Evolutionary conservation across 2,329 filamentous ascomycete species (phyloP).

Genomic region (Trichoderma sp.): DNA sequence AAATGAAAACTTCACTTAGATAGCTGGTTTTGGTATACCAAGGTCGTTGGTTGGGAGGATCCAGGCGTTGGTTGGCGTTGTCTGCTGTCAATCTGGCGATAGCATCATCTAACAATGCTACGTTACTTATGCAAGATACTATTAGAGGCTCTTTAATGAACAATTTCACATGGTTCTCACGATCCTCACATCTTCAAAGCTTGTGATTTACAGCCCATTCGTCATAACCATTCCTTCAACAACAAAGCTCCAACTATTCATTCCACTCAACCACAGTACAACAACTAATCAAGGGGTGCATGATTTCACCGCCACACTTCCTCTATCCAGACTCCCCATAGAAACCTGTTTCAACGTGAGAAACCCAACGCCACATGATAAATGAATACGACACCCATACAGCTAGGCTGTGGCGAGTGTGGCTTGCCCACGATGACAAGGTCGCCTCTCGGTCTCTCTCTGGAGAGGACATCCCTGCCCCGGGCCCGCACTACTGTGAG

Average conservation of each 20-base stretch:
- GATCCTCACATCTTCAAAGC: background rate
- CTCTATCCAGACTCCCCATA: background rate
- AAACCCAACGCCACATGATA: slow-evolving; percentile 9
- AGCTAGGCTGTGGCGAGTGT: slow-evolving; percentile 13
- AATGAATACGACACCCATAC: slow-evolving; percentile 12
- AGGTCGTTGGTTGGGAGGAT: background rate
- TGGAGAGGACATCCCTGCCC: background rate
- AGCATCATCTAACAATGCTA: background rate
- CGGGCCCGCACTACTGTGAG: background rate
- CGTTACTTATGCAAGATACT: background rate
- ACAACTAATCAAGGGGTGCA: slow-evolving; percentile 5
- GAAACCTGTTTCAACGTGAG: slow-evolving; percentile 10
- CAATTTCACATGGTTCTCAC: background rate
- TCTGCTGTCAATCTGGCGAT: background rate
- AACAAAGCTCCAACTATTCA: background rate
- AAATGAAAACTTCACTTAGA: background rate
- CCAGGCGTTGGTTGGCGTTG: background rate
- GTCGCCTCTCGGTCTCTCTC: background rate
- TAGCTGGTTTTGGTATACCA: background rate
- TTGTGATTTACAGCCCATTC: background rate
- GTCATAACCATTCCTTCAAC: background rate
- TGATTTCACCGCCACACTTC: background rate
- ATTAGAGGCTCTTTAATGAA: background rate
- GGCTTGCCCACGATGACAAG: background rate
- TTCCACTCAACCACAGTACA: background rate